phyloP scores from a whole-genome alignment of 1,284 basidiomycete genomes.

The Pseudozyma pruni region DNA sequence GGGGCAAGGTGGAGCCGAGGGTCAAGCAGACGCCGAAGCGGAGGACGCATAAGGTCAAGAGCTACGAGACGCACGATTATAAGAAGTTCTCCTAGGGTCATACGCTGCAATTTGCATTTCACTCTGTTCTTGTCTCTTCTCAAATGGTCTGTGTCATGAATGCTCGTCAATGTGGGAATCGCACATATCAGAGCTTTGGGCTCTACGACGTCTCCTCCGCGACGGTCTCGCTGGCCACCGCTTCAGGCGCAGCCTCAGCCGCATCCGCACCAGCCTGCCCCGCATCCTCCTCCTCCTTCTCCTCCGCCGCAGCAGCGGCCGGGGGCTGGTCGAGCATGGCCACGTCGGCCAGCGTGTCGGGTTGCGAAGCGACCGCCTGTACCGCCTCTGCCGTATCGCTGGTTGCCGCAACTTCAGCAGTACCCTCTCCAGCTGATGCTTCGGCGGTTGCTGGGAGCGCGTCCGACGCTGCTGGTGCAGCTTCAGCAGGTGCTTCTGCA shows the following conservation, averaged over 20 bases:
- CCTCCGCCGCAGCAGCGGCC: not conserved
- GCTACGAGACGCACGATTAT: constrained; percentile 51
- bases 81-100: constrained; percentile 40
- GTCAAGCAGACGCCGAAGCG: constrained; percentile 23
- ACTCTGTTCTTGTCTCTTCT: no score
- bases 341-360: constrained; percentile 5
- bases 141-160: no score
- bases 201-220: no score
- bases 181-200: no score
- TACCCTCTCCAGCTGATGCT: no score
- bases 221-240: not conserved
- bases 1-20: constrained; percentile 81
- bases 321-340: constrained; percentile 10
- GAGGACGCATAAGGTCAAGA: constrained; percentile 30
- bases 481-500: constrained; percentile 17
- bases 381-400: constrained; percentile 6
- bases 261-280: not conserved
- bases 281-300: no score
- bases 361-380: constrained; percentile 5
- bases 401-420: no score
- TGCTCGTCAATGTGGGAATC: no score
- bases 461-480: constrained; percentile 4
- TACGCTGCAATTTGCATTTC: not conserved
- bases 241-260: constrained; percentile 1
- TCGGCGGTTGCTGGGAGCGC: no score